Evolutionary conservation across 176 grass and related monocot genomes (phyloP), one percentile per base, ranked within the genome.

Genomic region (Urochloa ruziziensis): DNA sequence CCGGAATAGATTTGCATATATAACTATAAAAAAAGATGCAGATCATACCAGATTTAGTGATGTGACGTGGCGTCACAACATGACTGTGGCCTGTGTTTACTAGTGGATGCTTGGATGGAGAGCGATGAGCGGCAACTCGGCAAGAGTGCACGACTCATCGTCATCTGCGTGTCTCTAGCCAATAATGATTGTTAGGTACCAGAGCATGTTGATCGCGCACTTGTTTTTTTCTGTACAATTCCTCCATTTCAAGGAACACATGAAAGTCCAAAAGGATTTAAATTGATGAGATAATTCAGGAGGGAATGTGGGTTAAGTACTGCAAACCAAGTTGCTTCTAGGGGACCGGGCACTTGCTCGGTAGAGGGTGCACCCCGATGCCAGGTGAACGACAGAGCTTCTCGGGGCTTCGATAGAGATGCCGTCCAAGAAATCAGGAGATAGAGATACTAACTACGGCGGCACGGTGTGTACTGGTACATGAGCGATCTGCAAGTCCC

Each of bases 41-140:
- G 35, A 73, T 73, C 46, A 43, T 73, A 34, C 57, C 32, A 7
- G 46, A 75, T 67, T 83, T 64, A 64, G 46, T 29, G 80, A 88
- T 59, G 81, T 67, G 75, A 84, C 27, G 48, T 44, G 36, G 44
- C 80, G 46, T 73, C 67, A 9, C 67, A 73, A 58, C 80, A 65
- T 56, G 57, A 73, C 57, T 34, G 23, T 54, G 21, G 43, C 16
- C 8, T 62, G 67, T 33, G 54, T 44, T 77, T 62, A 19, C 35
- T 86, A 60, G 78, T 82, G 36, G 77, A 75, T 66, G 77, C 59
- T 79, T 4, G 43, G 61, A 9, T 28, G 49, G 51, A 72, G 53
- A 34, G 36, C 3, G 39, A 82, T 59, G 66, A 17, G 46, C 17
- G 15, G n/a, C 53, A 56, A 24, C 47, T 51, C 47, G 21, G 19